These are phyloP conservation scores for Naganishia randhawae DNA, from an alignment of 768 basidiomycete genomes.

Conservation along the genomic window DNA sequence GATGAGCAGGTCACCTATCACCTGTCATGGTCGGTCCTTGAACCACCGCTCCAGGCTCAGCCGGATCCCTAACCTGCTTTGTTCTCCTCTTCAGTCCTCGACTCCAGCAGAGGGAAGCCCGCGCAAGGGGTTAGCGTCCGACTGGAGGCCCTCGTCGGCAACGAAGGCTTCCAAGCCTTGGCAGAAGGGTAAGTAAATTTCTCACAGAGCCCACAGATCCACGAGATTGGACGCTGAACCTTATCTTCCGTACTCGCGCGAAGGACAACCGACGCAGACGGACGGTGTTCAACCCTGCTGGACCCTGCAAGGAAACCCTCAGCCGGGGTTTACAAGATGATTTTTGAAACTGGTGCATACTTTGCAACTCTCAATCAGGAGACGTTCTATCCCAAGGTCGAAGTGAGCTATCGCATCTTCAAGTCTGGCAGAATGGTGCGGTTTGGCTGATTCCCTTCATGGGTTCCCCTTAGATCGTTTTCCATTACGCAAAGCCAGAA, in stretches of 20 bases:
- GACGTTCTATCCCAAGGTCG: conserved; percentile 87
- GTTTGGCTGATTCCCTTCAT: not conserved
- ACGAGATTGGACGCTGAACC: conserved; percentile 6
- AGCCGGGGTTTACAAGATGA: conserved; percentile 73
- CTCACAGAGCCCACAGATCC: not conserved
- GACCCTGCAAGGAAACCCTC: conserved; percentile 56
- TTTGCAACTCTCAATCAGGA: conserved; percentile 63
- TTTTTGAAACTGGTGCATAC: conserved; percentile 78
- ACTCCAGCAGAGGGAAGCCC: conserved; percentile 77
- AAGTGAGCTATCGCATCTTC: conserved; percentile 61
- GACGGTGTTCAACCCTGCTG: conserved; percentile 74
- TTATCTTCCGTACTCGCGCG: not conserved
- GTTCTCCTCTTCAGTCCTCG: conserved; percentile 64
- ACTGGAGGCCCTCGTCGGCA: conserved; percentile 57
- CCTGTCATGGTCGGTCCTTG: conserved; percentile 70
- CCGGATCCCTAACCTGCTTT: not conserved
- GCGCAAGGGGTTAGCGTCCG: conserved; percentile 65
- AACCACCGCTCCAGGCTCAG: not conserved
- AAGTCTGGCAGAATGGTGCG: too few species aligned
- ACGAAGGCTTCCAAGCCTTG: conserved; percentile 55
- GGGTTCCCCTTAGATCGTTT: conserved; percentile 64
- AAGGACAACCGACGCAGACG: conserved; percentile 74
- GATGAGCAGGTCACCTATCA: conserved; percentile 67
- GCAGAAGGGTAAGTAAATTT: conserved; percentile 59
- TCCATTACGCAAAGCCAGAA: conserved; percentile 64